Evolutionary conservation across 2,329 filamentous ascomycete genomes (phyloP).

Genomic region (Penicillium oxalicum): DNA sequence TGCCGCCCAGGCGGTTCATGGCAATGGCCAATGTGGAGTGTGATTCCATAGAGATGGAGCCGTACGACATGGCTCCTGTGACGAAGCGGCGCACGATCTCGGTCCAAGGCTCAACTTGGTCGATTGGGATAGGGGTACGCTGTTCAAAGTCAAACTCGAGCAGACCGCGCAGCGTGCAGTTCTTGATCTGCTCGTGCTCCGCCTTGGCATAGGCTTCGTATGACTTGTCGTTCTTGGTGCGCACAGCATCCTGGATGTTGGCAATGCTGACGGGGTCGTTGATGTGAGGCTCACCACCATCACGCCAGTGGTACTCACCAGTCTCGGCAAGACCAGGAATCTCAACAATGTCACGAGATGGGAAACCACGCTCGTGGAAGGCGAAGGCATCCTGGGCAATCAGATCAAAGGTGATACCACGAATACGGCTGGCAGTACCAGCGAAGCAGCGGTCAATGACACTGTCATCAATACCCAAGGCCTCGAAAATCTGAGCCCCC

Average conservation of each 20-base stretch:
- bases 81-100: slow-evolving; percentile 95
- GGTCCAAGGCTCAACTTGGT: slow-evolving; percentile 96
- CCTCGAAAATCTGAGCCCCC: slow-evolving; percentile 96
- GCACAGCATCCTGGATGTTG: slow-evolving; percentile 93
- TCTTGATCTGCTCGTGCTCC: slow-evolving; percentile 94
- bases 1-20: slow-evolving; percentile 94
- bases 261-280: slow-evolving; percentile 93
- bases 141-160: slow-evolving; percentile 96
- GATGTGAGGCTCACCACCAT: slow-evolving; percentile 89
- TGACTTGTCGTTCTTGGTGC: slow-evolving; percentile 96
- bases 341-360: slow-evolving; percentile 67
- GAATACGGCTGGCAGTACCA: slow-evolving; percentile 88
- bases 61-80: slow-evolving; percentile 97
- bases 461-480: slow-evolving; percentile 82
- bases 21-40: slow-evolving; percentile 92
- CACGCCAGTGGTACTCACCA: slow-evolving; percentile 97
- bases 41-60: slow-evolving; percentile 96
- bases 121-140: slow-evolving; percentile 76
- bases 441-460: slow-evolving; percentile 94
- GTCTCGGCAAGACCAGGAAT: slow-evolving; percentile 81
- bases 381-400: slow-evolving; percentile 93
- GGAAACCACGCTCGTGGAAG: slow-evolving; percentile 90
- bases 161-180: slow-evolving; percentile 87
- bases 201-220: slow-evolving; percentile 93
- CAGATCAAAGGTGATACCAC: slow-evolving; percentile 85